A percentile compares a stretch with the other conserved stretches of the same genome.
phyloP scores from a whole-genome alignment of 345 rosid genomes.

The Rubroshorea leprosula region DNA sequence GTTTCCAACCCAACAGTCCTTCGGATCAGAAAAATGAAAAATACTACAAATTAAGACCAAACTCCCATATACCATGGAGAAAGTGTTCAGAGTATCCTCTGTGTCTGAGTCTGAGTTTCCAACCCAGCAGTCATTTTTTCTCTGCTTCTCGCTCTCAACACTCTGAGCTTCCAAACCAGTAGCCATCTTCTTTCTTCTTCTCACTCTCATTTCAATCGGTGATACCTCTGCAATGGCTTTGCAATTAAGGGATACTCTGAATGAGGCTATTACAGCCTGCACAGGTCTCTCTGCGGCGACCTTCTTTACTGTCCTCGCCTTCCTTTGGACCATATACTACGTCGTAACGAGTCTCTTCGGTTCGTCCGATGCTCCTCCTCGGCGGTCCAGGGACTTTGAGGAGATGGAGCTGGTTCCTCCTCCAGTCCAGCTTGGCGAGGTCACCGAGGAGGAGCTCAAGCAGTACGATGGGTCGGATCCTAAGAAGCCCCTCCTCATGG shows the following conservation, averaged over 20 bases:
- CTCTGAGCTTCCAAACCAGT: no score
- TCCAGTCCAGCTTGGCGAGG: conserved; percentile 94
- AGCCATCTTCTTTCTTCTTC: not conserved
- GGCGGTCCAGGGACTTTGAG: conserved; percentile 31
- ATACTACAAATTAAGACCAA: no score
- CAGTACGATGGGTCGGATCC: conserved; percentile 82
- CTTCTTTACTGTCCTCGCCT: conserved; percentile 70
- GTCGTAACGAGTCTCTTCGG: conserved; percentile 59
- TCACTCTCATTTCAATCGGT: not conserved
- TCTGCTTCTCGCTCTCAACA: no score
- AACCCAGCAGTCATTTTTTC: no score
- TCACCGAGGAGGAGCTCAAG: conserved; percentile 74
- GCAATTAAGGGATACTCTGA: conserved; percentile 79
- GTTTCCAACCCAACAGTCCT: no score
- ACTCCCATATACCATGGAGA: no score
- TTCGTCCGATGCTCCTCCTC: conserved; percentile 39
- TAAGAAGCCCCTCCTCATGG: conserved; percentile 90
- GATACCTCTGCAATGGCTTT: conserved; percentile 47
- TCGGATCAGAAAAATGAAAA: no score
- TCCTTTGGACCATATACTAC: conserved; percentile 64
- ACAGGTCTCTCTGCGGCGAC: conserved; percentile 81
- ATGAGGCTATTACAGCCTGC: conserved; percentile 73
- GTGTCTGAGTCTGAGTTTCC: no score
- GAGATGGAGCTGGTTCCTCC: conserved; percentile 69
- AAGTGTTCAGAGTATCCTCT: no score